A percentile compares a stretch with the other conserved stretches of the same genome.
These are phyloP conservation scores for Paspalum notatum DNA, from an alignment of 176 grass and related monocot genomes.

Conservation along the genomic window DNA sequence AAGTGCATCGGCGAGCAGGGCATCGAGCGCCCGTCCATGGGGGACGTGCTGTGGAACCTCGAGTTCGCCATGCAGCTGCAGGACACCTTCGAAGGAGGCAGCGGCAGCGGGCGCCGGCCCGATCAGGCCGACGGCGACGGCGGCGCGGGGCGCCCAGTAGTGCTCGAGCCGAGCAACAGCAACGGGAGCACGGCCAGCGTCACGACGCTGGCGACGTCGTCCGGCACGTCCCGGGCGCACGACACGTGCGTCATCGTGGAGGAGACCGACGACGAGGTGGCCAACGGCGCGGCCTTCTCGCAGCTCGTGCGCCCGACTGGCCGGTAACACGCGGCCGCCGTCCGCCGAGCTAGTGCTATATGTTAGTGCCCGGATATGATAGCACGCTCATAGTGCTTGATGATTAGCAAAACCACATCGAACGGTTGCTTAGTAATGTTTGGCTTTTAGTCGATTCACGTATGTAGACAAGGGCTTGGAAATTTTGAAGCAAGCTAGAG, in stretches of 20 bases:
- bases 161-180: conserved; percentile 34
- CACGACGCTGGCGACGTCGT: conserved; percentile 48
- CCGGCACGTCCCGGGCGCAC: conserved; percentile 27
- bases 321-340: conserved; percentile 41
- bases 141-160: neutral
- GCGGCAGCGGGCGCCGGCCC: neutral
- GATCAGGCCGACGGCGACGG: neutral
- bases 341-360: neutral
- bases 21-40: conserved; percentile 61
- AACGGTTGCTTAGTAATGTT: neutral
- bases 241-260: conserved; percentile 45
- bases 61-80: conserved; percentile 65
- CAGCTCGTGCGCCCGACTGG: conserved; percentile 65
- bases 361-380: neutral
- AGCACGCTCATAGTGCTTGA: neutral
- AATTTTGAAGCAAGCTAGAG: neutral
- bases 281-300: conserved; percentile 53
- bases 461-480: neutral
- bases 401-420: neutral
- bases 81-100: conserved; percentile 53
- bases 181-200: conserved; percentile 37
- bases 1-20: conserved; percentile 63
- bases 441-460: neutral
- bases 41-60: conserved; percentile 70
- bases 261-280: conserved; percentile 44